Evolutionary conservation across 352 stramenopile species (phyloP), one percentile per base, ranked within the genome.

Genomic region (Phytophthora ramorum): DNA sequence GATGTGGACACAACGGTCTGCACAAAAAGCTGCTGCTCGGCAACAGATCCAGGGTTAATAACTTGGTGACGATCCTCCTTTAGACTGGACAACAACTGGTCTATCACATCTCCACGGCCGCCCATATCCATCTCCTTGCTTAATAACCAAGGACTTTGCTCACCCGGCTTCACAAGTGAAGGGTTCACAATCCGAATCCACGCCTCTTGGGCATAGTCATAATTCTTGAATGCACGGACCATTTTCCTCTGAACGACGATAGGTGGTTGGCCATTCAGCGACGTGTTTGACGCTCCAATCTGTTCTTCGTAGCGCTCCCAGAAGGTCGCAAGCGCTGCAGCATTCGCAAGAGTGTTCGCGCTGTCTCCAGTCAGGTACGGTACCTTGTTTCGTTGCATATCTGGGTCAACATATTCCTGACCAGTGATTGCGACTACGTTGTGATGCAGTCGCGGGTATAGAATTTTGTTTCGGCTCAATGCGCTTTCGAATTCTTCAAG

Each of bases 201-300:
- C 22, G 89, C 84, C 63, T 96, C 87, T 58, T 96, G 85, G 12
- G 89, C 89, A 62, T 92, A 96, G 13, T 96, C 89, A 24, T 89
- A 95, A 65, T 90, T 95, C 56, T 85, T 89, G 63, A 96, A 96
- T 17, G 73, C 50, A 40, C 89, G 85, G 7, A 96, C 83, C 84
- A 96, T 93, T 62, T 95, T 96, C 62, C 91, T 91, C 66, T 96
- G 89, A 14, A 94, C 80, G 6, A 87, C 63, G 16, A 76, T 58
- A 17, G 81, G 69, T 20, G 58, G 58, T 48, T 90, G 61, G 8
- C 85, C 84, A 19, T 91, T 85, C 46, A 96, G 46, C 12, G 85
- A 89, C 10, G 74, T 78, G 14, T 62, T 75, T 6, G 79, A 76
- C 2, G 80, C 78, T 17, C 87, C 80, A 38, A 90, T 71, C 59